Evolutionary conservation across 2,329 filamentous ascomycete genomes (phyloP).

Genomic region (Thyridium curvatum): DNA sequence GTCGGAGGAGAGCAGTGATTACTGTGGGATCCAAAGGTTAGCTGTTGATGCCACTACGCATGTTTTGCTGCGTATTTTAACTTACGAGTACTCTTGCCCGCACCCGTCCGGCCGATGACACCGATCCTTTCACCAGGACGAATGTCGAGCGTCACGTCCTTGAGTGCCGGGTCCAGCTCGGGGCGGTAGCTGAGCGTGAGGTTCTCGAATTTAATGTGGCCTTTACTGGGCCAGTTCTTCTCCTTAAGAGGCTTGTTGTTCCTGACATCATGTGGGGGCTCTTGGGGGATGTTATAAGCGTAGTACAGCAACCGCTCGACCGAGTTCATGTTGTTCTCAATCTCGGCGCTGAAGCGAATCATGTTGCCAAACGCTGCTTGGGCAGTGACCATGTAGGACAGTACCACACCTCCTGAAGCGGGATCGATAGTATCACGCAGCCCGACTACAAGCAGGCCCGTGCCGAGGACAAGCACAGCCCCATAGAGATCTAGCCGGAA

Average conservation of each 20-base stretch:
- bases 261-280: slow-evolving; percentile 48
- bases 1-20: too few species aligned
- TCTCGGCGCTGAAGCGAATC: slow-evolving; percentile 42
- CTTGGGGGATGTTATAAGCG: slow-evolving; percentile 55
- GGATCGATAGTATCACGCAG: too few species aligned
- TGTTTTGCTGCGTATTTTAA: slow-evolving; percentile 65
- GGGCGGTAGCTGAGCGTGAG: slow-evolving; percentile 72
- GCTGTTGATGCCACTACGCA: too few species aligned
- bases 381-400: slow-evolving; percentile 57
- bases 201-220: slow-evolving; percentile 71
- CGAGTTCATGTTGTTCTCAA: slow-evolving; percentile 58
- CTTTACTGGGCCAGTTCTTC: slow-evolving; percentile 64
- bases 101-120: slow-evolving; percentile 83
- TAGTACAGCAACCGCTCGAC: slow-evolving; percentile 62
- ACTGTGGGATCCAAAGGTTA: slow-evolving; percentile 52
- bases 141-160: slow-evolving; percentile 62
- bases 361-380: slow-evolving; percentile 50
- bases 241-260: too few species aligned
- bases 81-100: slow-evolving; percentile 85
- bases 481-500: slow-evolving; percentile 57
- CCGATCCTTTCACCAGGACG: slow-evolving; percentile 79
- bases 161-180: too few species aligned
- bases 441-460: slow-evolving; percentile 44
- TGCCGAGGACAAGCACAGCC: slow-evolving; percentile 54
- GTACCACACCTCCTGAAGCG: slow-evolving; percentile 51